These are phyloP conservation scores for Adansonia grandidieri DNA, from an alignment of 441 rosid genomes.

Conservation along the genomic window DNA sequence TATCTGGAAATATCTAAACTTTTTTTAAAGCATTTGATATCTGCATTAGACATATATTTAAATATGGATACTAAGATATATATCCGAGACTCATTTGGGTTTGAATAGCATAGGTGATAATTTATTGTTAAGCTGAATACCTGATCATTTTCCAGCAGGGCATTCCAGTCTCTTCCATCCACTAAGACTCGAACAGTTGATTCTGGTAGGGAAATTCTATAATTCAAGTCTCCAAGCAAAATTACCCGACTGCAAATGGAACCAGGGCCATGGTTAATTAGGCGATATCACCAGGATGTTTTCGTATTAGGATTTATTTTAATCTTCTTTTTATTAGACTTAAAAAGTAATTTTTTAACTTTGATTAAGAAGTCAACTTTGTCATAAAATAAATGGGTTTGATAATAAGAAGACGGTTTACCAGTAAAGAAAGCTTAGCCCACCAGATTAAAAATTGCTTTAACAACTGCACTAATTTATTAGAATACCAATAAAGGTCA, in stretches of 20 bases:
- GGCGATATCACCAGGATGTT: conserved; percentile 32
- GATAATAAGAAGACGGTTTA: conserved; percentile 23
- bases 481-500: neutral
- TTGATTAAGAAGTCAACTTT: conserved; percentile 12
- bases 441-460: conserved; percentile 5
- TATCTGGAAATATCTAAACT: neutral
- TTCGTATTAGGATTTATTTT: neutral
- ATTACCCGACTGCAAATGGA: conserved; percentile 60
- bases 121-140: conserved; percentile 32
- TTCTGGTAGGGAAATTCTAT: conserved; percentile 80
- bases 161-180: conserved; percentile 61
- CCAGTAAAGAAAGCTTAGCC: conserved; percentile 7
- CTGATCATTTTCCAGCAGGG: conserved; percentile 75
- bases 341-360: conserved; percentile 16
- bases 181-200: conserved; percentile 60
- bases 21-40: neutral
- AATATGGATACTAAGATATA: too few relatives aligned
- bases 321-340: neutral
- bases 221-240: conserved; percentile 87
- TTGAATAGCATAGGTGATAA: too few relatives aligned
- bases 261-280: conserved; percentile 28
- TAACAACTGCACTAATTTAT: conserved; percentile 14
- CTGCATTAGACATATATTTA: too few relatives aligned
- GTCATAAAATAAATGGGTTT: neutral
- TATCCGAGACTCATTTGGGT: too few relatives aligned